A percentile compares a stretch with the other conserved stretches of the same genome.
These are phyloP conservation scores for Pisolithus sp. DNA, from an alignment of 768 basidiomycete genomes.

Conservation along the genomic window DNA sequence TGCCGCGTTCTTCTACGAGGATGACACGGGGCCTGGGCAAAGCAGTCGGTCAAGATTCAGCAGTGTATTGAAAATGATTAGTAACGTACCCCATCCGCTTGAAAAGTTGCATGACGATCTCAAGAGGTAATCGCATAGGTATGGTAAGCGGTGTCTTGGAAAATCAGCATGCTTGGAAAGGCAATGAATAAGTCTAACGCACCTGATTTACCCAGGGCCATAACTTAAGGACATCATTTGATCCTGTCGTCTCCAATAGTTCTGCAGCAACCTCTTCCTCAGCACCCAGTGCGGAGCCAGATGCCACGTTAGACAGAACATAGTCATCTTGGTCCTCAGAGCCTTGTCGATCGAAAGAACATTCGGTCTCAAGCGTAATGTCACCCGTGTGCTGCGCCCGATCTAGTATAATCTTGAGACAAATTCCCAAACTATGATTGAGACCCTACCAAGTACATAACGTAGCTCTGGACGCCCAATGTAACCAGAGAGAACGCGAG, in stretches of 20 bases:
- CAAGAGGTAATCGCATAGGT: slow-evolving; percentile 84
- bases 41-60: neutral
- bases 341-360: slow-evolving; percentile 55
- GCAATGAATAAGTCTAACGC: slow-evolving; percentile 1
- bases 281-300: slow-evolving; percentile 47
- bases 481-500: slow-evolving; percentile 70
- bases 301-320: slow-evolving; percentile 35
- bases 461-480: slow-evolving; percentile 81
- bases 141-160: slow-evolving; percentile 88
- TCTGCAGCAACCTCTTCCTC: slow-evolving; percentile 67
- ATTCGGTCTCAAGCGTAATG: slow-evolving; percentile 57
- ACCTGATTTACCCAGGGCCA: slow-evolving; percentile 97
- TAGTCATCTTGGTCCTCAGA: slow-evolving; percentile 44
- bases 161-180: neutral
- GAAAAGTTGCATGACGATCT: slow-evolving; percentile 97
- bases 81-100: slow-evolving; percentile 88
- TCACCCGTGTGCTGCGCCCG: slow-evolving; percentile 61
- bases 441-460: slow-evolving; percentile 71
- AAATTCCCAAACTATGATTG: neutral
- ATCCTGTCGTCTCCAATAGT: slow-evolving; percentile 53
- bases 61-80: neutral
- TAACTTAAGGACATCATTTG: slow-evolving; percentile 55
- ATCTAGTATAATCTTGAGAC: slow-evolving; percentile 39
- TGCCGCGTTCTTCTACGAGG: slow-evolving; percentile 82
- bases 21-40: slow-evolving; percentile 84